Conservation (phyloP, 352 stramenopile species). For the Phytophthora cajani region DNA sequence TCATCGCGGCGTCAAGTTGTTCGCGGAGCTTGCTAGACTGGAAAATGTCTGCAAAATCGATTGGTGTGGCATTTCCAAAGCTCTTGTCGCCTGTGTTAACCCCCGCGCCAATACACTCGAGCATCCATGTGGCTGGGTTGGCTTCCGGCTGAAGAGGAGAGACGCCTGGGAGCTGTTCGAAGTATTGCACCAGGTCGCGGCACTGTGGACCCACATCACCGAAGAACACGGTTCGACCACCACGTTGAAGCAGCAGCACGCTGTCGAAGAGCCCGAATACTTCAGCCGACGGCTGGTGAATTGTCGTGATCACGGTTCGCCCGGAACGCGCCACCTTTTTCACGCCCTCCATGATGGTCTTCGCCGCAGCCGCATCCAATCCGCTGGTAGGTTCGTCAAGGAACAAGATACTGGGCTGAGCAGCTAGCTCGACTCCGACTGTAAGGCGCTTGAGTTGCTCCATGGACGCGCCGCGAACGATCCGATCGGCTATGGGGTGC, state of each 20-base stretch:
- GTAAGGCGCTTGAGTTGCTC: slow-evolving; percentile 64
- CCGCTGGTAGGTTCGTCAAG: slow-evolving; percentile 65
- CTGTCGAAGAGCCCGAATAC: slow-evolving; percentile 88
- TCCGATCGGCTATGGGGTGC: slow-evolving; percentile 58
- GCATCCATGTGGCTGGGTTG: slow-evolving; percentile 88
- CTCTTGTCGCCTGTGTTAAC: slow-evolving; percentile 24
- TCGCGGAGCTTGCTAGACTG: slow-evolving; percentile 40
- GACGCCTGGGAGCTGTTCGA: slow-evolving; percentile 48
- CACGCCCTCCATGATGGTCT: slow-evolving; percentile 67
- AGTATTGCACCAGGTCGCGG: slow-evolving; percentile 53
- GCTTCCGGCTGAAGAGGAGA: slow-evolving; percentile 36
- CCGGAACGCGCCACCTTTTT: slow-evolving; percentile 71
- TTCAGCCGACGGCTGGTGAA: slow-evolving; percentile 47
- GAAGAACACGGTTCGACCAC: slow-evolving; percentile 61
- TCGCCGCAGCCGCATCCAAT: slow-evolving; percentile 76
- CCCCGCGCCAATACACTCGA: slow-evolving; percentile 66
- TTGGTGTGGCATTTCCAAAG: not conserved
- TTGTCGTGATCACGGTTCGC: slow-evolving; percentile 73
- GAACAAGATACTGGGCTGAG: slow-evolving; percentile 58
- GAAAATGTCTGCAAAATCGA: slow-evolving; percentile 52
- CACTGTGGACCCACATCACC: slow-evolving; percentile 51
- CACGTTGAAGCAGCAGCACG: slow-evolving; percentile 74
- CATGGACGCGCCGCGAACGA: slow-evolving; percentile 47
- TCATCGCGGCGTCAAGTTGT: slow-evolving; percentile 26
- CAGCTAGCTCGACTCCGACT: slow-evolving; percentile 55